Base-by-base conservation (phyloP, 768 basidiomycete species). In the Sarcodon sp. region DNA sequence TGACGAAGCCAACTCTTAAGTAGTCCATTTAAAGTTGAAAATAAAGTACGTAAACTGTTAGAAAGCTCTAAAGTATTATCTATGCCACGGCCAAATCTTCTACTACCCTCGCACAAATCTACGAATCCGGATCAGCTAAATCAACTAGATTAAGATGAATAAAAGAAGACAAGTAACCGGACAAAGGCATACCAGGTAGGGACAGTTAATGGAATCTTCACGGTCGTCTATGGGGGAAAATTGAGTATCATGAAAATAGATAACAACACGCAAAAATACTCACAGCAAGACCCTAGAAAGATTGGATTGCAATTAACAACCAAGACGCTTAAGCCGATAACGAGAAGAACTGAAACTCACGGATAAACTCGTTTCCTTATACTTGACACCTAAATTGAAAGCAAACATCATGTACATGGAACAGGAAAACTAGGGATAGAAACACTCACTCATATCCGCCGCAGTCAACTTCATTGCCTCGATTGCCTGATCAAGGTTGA, bases 401-500 rank as follows among this genome's bases (percentile, higher is more conserved):
- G 4, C 21, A 4, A 27, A 27, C 21, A 27, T 27, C 21, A 27
- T 27, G 4, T 27, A 27, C 21, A 27, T 27, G 21, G 21, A 27
- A 27, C 21, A 27, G 21, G 21, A 27, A 27, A 3, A 27, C 21
- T 27, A 27, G 21, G 21, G 4, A 27, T 27, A 27, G n/a, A n/a
- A 27, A 27, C 4, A 27, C 21, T 27, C 21, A 52, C 87, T 90
- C 90, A 94, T 94, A 62, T 92, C 88, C n/a, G 76, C 71, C 27
- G 93, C 92, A 6, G 91, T 96, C 44, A 94, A 61, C 18, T 88
- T 73, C 89, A 94, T 94, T 4, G 92, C 91, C 62, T 90, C 88
- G 48, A 97, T 96, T 2, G 92, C 93, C 62, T 96, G 90, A 60
- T 97, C 93, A 15, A 97, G 71, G 0, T 83, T 84, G 34, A 93